Base-by-base conservation (phyloP, 2,329 filamentous ascomycete genomes). In the Pseudogymnoascus sp. region DNA sequence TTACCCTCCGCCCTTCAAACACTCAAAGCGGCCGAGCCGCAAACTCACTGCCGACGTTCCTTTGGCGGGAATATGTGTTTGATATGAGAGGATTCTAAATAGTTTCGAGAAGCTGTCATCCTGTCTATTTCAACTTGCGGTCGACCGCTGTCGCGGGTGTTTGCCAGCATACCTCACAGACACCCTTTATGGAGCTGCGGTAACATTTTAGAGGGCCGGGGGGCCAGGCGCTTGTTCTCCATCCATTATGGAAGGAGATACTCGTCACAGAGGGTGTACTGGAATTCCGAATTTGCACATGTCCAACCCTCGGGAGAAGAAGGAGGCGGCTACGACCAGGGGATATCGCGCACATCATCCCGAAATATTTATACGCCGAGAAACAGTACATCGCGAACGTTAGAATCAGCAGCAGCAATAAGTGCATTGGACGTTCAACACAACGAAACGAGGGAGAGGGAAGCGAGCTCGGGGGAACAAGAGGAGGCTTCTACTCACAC, bases 71-170 rank as follows among this genome's bases (percentile, higher is more conserved):
- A 68, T 70, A 72, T 71, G 71, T 69, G 67, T 68, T 60, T 73
- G 67, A 66, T 68, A 73, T 72, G 71, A 72, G 63, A 67, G 65
- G 64, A 65, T 49, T 66, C 64, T 65, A 62, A 66, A 69, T 68
- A 67, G 62, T 63, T 60, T 62, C 63, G 63, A 70, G 73, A 73
- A 72, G 67, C 70, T 66, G 73, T 72, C 75, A 78, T 73, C 71
- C 76, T 78, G 76, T 78, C 75, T 78, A 71, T 74, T 71, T 67
- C 72, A 72, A 68, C 65, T 66, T 69, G 71, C 70, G 70, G 70
- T 68, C 70, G 72, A 71, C 74, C 76, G 72, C 75, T 72, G 63
- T 73, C 72, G 76, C 75, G 76, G 75, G 74, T 74, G 72, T 73
- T 75, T 73, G 71, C 72, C 71, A 73, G 73, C 73, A 76, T 76